Conservation (phyloP, 148 eudicot species). For the Silene conica region DNA sequence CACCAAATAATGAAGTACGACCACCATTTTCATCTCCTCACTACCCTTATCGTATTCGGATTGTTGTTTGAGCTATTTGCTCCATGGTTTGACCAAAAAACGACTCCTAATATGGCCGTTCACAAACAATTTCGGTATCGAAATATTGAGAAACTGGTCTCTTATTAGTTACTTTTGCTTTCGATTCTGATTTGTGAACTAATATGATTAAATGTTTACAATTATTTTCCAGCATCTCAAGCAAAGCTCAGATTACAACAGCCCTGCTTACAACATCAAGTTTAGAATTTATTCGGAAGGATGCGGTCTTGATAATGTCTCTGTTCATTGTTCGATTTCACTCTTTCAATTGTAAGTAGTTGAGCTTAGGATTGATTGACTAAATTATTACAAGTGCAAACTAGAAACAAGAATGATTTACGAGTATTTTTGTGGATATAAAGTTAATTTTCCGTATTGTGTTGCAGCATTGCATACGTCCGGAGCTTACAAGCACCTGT, state of each 20-base stretch:
- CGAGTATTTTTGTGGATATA: too few species aligned
- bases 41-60: too few species aligned
- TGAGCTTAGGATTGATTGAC: neutral
- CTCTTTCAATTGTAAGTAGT: slow-evolving; percentile 50
- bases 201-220: neutral
- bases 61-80: too few species aligned
- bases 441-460: too few species aligned
- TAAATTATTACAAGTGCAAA: neutral
- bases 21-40: too few species aligned
- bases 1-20: too few species aligned
- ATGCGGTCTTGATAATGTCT: slow-evolving; percentile 58
- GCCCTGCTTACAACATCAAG: slow-evolving; percentile 50
- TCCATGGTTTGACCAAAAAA: too few species aligned
- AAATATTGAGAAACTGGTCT: too few species aligned
- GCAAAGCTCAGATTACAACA: slow-evolving; percentile 40
- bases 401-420: neutral
- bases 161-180: too few species aligned
- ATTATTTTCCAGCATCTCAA: slow-evolving; percentile 37
- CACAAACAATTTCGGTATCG: too few species aligned
- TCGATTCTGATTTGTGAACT: too few species aligned
- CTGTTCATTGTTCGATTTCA: slow-evolving; percentile 54
- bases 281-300: slow-evolving; percentile 44
- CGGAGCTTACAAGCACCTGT: slow-evolving; percentile 70
- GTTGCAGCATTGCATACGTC: slow-evolving; percentile 51
- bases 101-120: too few species aligned